Evolutionary conservation across 1,139 yeast genomes (phyloP).

Genomic region (Yamadazyma membranifaciens): DNA sequence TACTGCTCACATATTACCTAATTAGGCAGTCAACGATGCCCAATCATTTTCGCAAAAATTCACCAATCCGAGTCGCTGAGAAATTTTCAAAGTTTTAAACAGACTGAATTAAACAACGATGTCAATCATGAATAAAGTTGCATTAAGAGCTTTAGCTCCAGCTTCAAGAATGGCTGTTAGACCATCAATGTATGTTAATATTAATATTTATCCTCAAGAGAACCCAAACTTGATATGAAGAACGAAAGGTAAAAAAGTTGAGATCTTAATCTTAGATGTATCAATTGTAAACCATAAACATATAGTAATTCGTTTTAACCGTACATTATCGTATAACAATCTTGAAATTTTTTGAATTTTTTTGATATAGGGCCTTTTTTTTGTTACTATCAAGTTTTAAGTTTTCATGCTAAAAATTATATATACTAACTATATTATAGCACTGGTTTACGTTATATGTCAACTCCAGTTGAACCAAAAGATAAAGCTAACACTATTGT

Average conservation of each 20-base stretch:
- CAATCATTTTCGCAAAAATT: slow-evolving; percentile 24
- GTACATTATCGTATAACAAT: no score
- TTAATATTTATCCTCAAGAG: no score
- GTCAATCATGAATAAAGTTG: slow-evolving; percentile 50
- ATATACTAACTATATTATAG: slow-evolving; percentile 25
- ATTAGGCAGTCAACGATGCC: slow-evolving; percentile 35
- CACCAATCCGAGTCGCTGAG: slow-evolving; percentile 24
- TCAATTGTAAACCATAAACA: no score
- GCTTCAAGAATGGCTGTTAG: slow-evolving; percentile 36
- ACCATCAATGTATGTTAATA: slow-evolving; percentile 44
- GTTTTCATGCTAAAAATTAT: background rate
- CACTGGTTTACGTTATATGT: slow-evolving; percentile 63
- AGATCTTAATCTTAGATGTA: no score
- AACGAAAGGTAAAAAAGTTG: background rate
- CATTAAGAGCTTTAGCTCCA: slow-evolving; percentile 44
- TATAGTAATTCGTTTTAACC: no score
- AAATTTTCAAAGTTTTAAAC: slow-evolving; percentile 7
- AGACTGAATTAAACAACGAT: slow-evolving; percentile 16
- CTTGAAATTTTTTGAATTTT: no score
- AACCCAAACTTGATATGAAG: background rate
- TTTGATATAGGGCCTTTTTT: no score
- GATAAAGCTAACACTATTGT: slow-evolving; percentile 87
- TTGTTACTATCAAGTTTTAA: no score
- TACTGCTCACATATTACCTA: slow-evolving; percentile 20
- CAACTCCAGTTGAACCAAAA: slow-evolving; percentile 79